Evolutionary conservation across 2,329 filamentous ascomycete species (phyloP).

Genomic region (Xylaria hypoxylon): DNA sequence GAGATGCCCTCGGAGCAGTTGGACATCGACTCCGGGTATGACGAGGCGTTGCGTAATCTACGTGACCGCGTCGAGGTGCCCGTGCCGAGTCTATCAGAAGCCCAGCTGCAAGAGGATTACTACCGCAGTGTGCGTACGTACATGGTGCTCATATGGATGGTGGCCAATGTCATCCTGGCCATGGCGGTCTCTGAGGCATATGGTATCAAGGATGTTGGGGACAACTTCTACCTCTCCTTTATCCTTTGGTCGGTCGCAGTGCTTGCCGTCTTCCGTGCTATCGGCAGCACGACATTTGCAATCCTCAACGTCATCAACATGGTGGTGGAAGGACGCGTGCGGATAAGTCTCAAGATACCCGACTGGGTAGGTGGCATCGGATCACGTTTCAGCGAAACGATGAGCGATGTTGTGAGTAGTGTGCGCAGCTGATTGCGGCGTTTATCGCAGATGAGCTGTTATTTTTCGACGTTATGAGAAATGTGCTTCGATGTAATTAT

Average conservation of each 20-base stretch:
- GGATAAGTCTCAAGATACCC: constrained; percentile 66
- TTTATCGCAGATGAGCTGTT: neutral
- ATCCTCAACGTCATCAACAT: constrained; percentile 86
- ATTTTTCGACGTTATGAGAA: neutral
- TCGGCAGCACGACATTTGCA: constrained; percentile 84
- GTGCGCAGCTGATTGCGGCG: constrained; percentile 36
- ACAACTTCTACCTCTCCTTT: constrained; percentile 92
- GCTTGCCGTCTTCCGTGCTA: constrained; percentile 86
- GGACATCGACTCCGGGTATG: constrained; percentile 97
- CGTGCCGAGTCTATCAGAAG: constrained; percentile 69
- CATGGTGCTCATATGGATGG: constrained; percentile 96
- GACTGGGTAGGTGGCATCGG: constrained; percentile 59
- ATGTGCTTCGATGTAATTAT: constrained; percentile 7
- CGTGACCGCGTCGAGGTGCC: constrained; percentile 91
- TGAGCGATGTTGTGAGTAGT: constrained; percentile 60
- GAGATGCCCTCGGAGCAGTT: constrained; percentile 99
- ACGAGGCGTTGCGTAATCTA: constrained; percentile 95
- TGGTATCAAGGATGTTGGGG: constrained; percentile 73
- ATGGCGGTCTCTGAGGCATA: constrained; percentile 95
- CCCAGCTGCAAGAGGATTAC: constrained; percentile 96
- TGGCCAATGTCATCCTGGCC: constrained; percentile 89
- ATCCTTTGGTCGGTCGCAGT: constrained; percentile 92
- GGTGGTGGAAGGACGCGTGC: constrained; percentile 85
- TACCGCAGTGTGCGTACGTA: constrained; percentile 97
- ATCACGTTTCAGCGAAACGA: constrained; percentile 57